phyloP scores from a whole-genome alignment of 2,329 filamentous ascomycete species.

The Botrytis sinoallii region DNA sequence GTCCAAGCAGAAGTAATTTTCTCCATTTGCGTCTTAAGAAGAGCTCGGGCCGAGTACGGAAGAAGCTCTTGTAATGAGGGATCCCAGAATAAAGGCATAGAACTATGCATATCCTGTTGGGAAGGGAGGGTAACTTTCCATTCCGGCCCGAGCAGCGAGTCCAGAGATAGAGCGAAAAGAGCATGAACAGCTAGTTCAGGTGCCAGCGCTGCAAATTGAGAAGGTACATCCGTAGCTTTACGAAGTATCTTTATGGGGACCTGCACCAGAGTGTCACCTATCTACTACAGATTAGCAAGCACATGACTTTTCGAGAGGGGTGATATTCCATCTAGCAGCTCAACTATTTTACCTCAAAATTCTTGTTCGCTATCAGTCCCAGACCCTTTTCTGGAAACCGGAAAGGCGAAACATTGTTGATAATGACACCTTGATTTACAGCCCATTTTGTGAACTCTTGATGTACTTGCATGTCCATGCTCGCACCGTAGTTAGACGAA shows the following conservation, averaged over 20 bases:
- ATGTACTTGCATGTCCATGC: conserved; percentile 34
- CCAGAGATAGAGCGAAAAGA: conserved; percentile 65
- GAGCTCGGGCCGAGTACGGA: conserved; percentile 43
- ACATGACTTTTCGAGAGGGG: not conserved
- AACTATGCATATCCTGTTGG: conserved; percentile 53
- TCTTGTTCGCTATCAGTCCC: conserved; percentile 69
- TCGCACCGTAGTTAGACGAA: not conserved
- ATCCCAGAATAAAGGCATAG: conserved; percentile 56
- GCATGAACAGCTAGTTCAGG: conserved; percentile 59
- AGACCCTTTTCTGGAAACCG: conserved; percentile 70
- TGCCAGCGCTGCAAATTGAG: not conserved
- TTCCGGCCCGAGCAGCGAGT: conserved; percentile 47
- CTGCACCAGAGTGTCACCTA: conserved; percentile 5
- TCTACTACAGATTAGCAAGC: conserved; percentile 16
- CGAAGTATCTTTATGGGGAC: conserved; percentile 12
- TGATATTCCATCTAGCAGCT: not conserved
- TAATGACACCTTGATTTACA: conserved; percentile 57
- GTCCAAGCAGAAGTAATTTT: conserved; percentile 52
- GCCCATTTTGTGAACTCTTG: conserved; percentile 68
- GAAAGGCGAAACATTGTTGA: conserved; percentile 65
- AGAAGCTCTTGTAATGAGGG: conserved; percentile 44
- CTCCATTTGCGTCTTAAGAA: conserved; percentile 53
- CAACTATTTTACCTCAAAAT: conserved; percentile 55
- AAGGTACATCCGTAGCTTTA: conserved; percentile 10
- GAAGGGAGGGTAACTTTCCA: conserved; percentile 71